Evolutionary conservation across 257 asterid species (phyloP).

Genomic region (Nicotiana paniculata): DNA sequence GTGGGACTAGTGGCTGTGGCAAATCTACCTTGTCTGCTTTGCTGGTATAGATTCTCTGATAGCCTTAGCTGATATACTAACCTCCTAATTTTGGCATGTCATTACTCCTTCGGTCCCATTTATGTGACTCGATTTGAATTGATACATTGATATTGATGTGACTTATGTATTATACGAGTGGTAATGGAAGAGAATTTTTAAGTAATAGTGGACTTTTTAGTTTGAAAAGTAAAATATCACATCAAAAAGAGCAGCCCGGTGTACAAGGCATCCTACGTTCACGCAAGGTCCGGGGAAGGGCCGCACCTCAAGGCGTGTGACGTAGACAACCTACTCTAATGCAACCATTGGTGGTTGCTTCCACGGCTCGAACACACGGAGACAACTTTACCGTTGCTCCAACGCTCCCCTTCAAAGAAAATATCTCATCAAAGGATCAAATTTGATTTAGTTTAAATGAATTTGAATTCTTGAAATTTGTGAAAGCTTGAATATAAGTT

Average conservation of each 20-base stretch:
- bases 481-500: background rate
- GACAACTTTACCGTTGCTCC: too few relatives aligned
- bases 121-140: background rate
- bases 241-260: background rate
- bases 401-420: background rate
- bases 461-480: background rate
- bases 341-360: too few relatives aligned
- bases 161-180: background rate
- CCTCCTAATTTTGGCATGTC: background rate
- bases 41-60: constrained; percentile 47
- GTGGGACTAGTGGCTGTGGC: constrained; percentile 99
- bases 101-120: background rate
- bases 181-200: background rate
- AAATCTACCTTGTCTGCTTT: constrained; percentile 98
- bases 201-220: background rate
- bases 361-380: too few relatives aligned
- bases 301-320: too few relatives aligned
- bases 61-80: background rate
- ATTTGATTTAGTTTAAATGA: background rate
- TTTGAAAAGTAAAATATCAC: background rate
- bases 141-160: background rate
- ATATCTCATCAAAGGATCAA: background rate
- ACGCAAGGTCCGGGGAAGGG: too few relatives aligned
- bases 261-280: too few relatives aligned
- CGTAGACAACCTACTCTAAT: too few relatives aligned